Percentiles rank a stretch among this genome's conserved stretches.
phyloP scores from a whole-genome alignment of 352 stramenopile genomes.

The Phytophthora idaei region DNA sequence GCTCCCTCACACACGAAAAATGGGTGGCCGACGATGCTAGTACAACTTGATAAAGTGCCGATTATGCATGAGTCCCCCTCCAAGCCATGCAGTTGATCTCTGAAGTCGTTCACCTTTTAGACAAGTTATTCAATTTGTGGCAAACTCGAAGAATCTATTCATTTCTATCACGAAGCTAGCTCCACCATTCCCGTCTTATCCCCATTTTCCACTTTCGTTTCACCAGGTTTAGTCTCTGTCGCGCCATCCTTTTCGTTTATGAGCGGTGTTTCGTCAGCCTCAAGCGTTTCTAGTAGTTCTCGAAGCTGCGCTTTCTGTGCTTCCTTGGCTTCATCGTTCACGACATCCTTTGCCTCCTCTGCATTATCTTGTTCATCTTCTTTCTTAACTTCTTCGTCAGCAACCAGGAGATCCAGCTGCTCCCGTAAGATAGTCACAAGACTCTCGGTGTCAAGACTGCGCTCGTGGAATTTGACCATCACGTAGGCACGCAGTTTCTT shows the following conservation, averaged over 20 bases:
- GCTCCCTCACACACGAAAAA: too few relatives aligned
- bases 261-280: constrained; percentile 13
- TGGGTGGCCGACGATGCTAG: too few relatives aligned
- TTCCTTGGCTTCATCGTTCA: constrained; percentile 36
- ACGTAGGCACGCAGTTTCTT: constrained; percentile 70
- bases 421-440: constrained; percentile 56
- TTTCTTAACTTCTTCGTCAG: constrained; percentile 22
- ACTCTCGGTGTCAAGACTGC: constrained; percentile 57
- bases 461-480: constrained; percentile 80
- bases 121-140: too few relatives aligned
- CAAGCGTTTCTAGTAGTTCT: constrained; percentile 43
- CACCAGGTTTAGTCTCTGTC: neutral
- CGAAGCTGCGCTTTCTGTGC: constrained; percentile 45
- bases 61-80: too few relatives aligned
- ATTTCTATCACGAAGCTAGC: neutral
- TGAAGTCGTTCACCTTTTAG: too few relatives aligned
- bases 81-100: too few relatives aligned
- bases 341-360: constrained; percentile 22
- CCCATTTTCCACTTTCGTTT: neutral
- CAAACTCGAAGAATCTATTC: too few relatives aligned
- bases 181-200: neutral
- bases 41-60: too few relatives aligned
- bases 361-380: constrained; percentile 1
- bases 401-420: constrained; percentile 58
- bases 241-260: neutral